A percentile compares a stretch with the other conserved stretches of the same genome.
Conservation (phyloP, 2,329 filamentous ascomycete species). For the Emydomyces testavorans region DNA sequence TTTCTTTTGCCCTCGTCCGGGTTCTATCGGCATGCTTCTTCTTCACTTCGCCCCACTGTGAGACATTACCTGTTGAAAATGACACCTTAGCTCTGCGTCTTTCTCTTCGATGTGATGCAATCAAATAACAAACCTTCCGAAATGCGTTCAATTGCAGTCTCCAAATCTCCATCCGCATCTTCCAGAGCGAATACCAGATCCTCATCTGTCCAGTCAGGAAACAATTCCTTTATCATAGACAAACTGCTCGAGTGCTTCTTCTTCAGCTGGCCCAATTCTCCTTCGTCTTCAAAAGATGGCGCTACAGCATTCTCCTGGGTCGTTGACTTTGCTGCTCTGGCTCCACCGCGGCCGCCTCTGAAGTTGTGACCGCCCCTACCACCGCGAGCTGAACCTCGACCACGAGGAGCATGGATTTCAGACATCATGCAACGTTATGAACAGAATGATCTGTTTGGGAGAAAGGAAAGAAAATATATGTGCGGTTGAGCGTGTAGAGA, state of each 20-base stretch:
- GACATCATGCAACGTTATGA: conserved; percentile 54
- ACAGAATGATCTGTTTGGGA: conserved; percentile 15
- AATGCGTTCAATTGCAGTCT: conserved; percentile 41
- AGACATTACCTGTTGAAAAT: conserved; percentile 35
- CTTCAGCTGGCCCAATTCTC: conserved; percentile 84
- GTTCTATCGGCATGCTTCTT: conserved; percentile 39
- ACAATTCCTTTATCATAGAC: conserved; percentile 76
- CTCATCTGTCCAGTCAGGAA: conserved; percentile 88
- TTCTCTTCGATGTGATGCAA: neutral
- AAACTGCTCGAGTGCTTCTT: conserved; percentile 75
- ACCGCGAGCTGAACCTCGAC: conserved; percentile 80
- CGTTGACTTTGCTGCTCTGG: conserved; percentile 62
- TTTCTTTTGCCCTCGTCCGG: conserved; percentile 39
- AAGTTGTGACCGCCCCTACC: conserved; percentile 64
- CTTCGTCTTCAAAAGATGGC: conserved; percentile 63
- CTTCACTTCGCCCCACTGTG: conserved; percentile 44
- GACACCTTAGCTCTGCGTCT: conserved; percentile 9
- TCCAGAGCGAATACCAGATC: conserved; percentile 87
- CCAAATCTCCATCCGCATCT: conserved; percentile 49
- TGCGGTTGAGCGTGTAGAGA: neutral
- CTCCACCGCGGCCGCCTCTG: conserved; percentile 58
- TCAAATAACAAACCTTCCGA: conserved; percentile 34
- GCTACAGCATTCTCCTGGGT: conserved; percentile 51
- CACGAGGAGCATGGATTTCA: conserved; percentile 79
- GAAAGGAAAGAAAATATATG: conserved; percentile 20